Evolutionary conservation across 371 early-diverging fungal genomes (phyloP).

Genomic region (Saksenaea vasiformis): DNA sequence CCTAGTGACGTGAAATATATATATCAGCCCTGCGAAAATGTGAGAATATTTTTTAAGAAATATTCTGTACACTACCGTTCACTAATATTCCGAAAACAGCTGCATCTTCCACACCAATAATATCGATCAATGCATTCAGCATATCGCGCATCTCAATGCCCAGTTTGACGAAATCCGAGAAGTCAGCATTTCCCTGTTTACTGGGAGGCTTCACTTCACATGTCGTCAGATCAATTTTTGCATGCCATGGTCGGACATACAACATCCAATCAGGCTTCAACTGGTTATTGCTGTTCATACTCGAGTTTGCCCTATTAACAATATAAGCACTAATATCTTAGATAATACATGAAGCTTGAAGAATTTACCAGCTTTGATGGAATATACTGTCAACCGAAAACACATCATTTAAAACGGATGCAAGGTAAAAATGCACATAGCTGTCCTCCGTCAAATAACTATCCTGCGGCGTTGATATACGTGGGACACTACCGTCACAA

Average conservation of each 20-base stretch:
- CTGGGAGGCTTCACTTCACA: constrained; percentile 1
- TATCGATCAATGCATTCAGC: neutral
- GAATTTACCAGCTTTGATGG: constrained; percentile 4
- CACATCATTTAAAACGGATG: neutral
- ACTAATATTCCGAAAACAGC: neutral
- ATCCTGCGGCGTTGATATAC: neutral
- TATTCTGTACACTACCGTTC: too few relatives aligned
- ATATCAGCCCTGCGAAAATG: too few relatives aligned
- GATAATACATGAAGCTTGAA: neutral
- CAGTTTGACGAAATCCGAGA: constrained; percentile 4
- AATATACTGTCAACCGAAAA: neutral
- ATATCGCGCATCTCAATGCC: neutral
- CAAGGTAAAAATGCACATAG: neutral
- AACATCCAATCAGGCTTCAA: constrained; percentile 3
- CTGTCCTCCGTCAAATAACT: neutral
- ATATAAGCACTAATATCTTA: neutral
- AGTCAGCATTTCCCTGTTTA: neutral
- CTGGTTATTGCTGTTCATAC: neutral
- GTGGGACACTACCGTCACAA: neutral
- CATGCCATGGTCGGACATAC: neutral
- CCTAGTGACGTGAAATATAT: neutral
- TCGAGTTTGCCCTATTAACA: constrained; percentile 4
- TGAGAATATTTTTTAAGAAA: too few relatives aligned
- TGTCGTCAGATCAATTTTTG: neutral
- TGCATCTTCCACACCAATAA: constrained; percentile 10